Evolutionary conservation across 164 flowering plant genomes (phyloP), one percentile per base, ranked within the genome.

Genomic region (Vitis labrusca): DNA sequence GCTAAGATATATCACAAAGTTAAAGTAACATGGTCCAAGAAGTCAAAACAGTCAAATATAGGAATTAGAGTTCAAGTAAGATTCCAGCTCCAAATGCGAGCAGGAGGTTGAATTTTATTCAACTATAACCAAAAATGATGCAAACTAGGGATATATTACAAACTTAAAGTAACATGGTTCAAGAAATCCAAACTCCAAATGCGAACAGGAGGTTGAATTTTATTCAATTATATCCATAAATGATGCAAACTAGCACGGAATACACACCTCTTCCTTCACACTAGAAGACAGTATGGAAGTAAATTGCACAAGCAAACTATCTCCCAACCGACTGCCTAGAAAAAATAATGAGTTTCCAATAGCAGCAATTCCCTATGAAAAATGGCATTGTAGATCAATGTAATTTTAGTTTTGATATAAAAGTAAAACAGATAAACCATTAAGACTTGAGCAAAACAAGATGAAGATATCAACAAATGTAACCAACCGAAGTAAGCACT

Each of bases 241-340:
- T n/a, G 30, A 59, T 62, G 47, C 54, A 10, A 2, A 47, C 9
- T 53, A 29, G 27, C 60, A 23, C 29, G 54, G n/a, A 60, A 55
- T n/a, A 75, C 76, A 47, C 50, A 92, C 99, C 99, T 96, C 98
- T 74, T 96, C 98, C 79, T 91, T 93, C 70, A 81, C 53, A 74
- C 80, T 80, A 71, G 92, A 80, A 68, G 83, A 79, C 51, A 76
- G 55, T 50, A 54, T 50, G 37, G 94, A 74, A 50, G 85, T 73
- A 75, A 75, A 96, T 75, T 96, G 99, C 80, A 96, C 99, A 69
- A 96, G 93, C 76, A 92, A 73, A 80, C 99, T 91, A 69, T 96
- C 99, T 50, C 99, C 99, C 79, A 93, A 74, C 60, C 98, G 94
- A 80, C 99, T 96, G 19, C 89, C 99, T 73, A 96, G 76, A 77